These are phyloP conservation scores for Paracoccidioides lutzii DNA, from an alignment of 2,329 filamentous ascomycete species.

Conservation along the genomic window DNA sequence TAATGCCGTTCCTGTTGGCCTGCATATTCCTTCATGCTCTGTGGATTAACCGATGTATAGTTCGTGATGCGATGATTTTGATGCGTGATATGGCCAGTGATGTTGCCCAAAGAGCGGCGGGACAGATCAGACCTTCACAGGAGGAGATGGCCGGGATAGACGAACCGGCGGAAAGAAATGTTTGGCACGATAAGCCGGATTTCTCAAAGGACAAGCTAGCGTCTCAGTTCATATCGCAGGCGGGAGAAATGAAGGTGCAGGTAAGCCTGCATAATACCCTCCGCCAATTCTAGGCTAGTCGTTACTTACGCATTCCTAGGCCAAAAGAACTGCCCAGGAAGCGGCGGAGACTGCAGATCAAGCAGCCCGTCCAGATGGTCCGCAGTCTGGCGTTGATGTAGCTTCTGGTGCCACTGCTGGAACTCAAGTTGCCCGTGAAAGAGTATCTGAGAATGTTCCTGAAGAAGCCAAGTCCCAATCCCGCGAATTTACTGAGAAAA, in stretches of 20 bases:
- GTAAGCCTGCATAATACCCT: conserved; percentile 25
- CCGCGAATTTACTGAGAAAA: conserved; percentile 29
- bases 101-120: conserved; percentile 66
- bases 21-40: background rate
- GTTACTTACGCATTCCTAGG: conserved; percentile 4
- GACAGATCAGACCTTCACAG: conserved; percentile 61
- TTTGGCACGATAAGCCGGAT: conserved; percentile 80
- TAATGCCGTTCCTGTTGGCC: too few relatives aligned
- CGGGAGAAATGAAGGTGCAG: conserved; percentile 44
- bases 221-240: conserved; percentile 49
- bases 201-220: conserved; percentile 57
- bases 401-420: conserved; percentile 23
- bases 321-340: conserved; percentile 41
- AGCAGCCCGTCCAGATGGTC: conserved; percentile 21
- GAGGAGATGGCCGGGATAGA: conserved; percentile 69
- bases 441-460: conserved; percentile 49
- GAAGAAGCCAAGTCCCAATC: conserved; percentile 40
- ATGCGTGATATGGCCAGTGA: conserved; percentile 86
- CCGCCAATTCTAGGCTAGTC: background rate
- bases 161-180: conserved; percentile 73
- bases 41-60: conserved; percentile 26
- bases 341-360: conserved; percentile 43
- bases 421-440: conserved; percentile 34
- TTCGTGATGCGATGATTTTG: conserved; percentile 68
- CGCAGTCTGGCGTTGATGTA: background rate